These are phyloP conservation scores for Albifimbria verrucaria DNA, from an alignment of 2,329 filamentous ascomycete genomes.

Conservation along the genomic window DNA sequence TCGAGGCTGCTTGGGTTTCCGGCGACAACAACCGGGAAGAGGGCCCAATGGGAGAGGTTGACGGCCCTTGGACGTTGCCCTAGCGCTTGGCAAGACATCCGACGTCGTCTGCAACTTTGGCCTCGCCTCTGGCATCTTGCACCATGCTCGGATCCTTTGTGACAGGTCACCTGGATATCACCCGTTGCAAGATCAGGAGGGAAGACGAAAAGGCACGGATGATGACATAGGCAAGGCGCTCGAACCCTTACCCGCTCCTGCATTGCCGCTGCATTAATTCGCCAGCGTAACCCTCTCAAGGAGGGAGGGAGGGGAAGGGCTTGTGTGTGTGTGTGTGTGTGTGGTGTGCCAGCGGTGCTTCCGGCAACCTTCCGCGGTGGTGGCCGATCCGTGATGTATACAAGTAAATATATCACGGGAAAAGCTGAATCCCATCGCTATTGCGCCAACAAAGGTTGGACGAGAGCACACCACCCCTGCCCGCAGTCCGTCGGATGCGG, in stretches of 20 bases:
- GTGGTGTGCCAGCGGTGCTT: too few relatives aligned
- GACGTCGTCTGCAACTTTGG: too few relatives aligned
- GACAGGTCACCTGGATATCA: background rate
- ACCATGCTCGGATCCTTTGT: background rate
- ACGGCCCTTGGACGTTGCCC: background rate
- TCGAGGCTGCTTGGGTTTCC: background rate
- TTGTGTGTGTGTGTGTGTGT: background rate
- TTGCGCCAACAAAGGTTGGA: too few relatives aligned
- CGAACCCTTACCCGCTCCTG: background rate
- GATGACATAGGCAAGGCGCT: background rate
- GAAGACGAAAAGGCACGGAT: background rate
- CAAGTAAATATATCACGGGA: too few relatives aligned
- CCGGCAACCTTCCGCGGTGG: too few relatives aligned
- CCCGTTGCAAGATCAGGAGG: background rate
- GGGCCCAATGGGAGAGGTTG: background rate
- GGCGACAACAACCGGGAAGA: background rate
- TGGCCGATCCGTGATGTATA: too few relatives aligned
- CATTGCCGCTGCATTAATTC: background rate
- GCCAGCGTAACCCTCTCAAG: background rate
- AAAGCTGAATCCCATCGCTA: too few relatives aligned
- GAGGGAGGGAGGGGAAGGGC: too few relatives aligned
- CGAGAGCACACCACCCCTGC: too few relatives aligned
- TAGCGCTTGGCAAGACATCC: background rate
- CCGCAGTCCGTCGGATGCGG: too few relatives aligned
- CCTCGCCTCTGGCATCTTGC: background rate